A percentile compares a stretch with the other conserved stretches of the same genome.
Evolutionary conservation across 2,329 filamentous ascomycete species (phyloP).

Genomic region (Ustulina deusta): DNA sequence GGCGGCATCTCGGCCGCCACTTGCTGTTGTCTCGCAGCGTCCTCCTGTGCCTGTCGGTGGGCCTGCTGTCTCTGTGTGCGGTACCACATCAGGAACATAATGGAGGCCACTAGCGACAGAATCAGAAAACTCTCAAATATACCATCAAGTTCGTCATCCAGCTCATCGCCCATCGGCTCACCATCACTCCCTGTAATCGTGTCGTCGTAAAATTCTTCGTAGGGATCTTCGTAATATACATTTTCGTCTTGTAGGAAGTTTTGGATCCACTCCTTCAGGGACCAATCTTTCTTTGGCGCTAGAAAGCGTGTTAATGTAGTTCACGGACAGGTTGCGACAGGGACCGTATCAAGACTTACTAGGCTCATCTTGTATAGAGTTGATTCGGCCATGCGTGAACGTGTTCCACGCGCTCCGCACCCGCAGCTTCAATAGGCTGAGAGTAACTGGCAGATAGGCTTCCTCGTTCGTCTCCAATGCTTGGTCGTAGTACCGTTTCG

Average conservation of each 20-base stretch:
- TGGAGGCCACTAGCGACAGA: constrained; percentile 77
- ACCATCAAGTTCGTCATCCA: constrained; percentile 78
- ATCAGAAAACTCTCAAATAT: constrained; percentile 88
- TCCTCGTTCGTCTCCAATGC: constrained; percentile 92
- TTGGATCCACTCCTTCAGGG: constrained; percentile 85
- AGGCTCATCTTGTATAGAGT: constrained; percentile 90
- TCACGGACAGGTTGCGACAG: neutral
- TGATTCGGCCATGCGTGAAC: constrained; percentile 88
- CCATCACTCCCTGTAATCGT: constrained; percentile 67
- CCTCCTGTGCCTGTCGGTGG: constrained; percentile 54
- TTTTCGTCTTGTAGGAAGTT: constrained; percentile 83
- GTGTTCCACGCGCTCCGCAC: constrained; percentile 94
- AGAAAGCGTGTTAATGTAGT: constrained; percentile 47
- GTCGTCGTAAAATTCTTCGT: constrained; percentile 68
- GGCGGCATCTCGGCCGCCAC: constrained; percentile 39
- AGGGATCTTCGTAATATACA: constrained; percentile 71
- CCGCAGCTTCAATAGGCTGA: constrained; percentile 87
- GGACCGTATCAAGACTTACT: constrained; percentile 63
- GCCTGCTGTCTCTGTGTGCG: constrained; percentile 76
- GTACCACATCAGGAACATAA: constrained; percentile 86
- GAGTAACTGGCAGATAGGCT: constrained; percentile 90
- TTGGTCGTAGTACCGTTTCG: constrained; percentile 95
- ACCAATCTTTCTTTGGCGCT: constrained; percentile 80
- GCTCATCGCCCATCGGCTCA: constrained; percentile 66
- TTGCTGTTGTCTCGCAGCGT: constrained; percentile 41